Percentiles rank a stretch among this genome's conserved stretches.
phyloP scores from a whole-genome alignment of 2,329 filamentous ascomycete genomes.

The Cordyceps militaris region DNA sequence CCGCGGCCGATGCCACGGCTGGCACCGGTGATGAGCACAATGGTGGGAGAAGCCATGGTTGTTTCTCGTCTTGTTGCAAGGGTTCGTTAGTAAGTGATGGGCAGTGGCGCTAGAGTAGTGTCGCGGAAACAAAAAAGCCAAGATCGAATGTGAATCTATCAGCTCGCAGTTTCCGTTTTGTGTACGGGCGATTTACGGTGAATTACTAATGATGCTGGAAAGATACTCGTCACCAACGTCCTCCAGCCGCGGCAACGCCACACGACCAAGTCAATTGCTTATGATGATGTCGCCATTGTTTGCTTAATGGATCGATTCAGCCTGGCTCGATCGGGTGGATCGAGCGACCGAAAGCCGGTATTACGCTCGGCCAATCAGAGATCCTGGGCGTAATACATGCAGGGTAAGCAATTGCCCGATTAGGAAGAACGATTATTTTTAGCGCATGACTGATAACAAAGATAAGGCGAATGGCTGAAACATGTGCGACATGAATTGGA shows the following conservation, averaged over 20 bases:
- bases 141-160: not conserved
- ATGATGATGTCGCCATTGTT: not conserved
- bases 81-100: not conserved
- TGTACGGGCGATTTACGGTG: not conserved
- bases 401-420: not conserved
- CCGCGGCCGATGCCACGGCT: conserved; percentile 32
- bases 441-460: not conserved
- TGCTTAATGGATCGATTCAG: not conserved
- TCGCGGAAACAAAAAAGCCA: not conserved
- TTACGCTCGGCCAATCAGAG: not conserved
- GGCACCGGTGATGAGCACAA: conserved; percentile 30
- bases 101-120: not conserved
- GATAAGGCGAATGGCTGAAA: not conserved
- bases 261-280: not conserved
- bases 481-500: not conserved
- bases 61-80: not conserved
- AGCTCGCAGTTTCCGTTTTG: not conserved
- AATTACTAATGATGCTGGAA: not conserved
- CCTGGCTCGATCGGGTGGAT: not conserved
- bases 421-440: not conserved
- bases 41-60: not conserved
- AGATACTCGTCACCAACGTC: not conserved
- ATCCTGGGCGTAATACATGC: not conserved
- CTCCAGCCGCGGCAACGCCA: too few species aligned
- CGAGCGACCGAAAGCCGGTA: not conserved